Evolutionary conservation across 768 basidiomycete species (phyloP), one percentile per base, ranked within the genome.

Genomic region (Trametes villosa): DNA sequence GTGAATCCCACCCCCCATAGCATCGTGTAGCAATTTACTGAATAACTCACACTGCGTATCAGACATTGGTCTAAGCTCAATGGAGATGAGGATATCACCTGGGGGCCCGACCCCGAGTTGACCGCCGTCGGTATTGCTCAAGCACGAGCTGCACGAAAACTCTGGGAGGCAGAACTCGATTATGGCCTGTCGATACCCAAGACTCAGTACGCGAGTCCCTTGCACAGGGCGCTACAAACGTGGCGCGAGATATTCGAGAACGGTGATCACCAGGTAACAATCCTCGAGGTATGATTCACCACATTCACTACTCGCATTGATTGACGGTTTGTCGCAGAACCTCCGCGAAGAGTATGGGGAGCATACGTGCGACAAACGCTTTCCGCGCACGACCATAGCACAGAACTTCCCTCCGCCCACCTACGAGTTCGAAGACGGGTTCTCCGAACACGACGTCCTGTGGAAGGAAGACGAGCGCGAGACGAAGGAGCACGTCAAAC

Each of bases 71-170:
- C 86, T 2, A 86, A 80, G 65, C 68, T 86, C 9, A 73, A 88
- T 48, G 86, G 86, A 0, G 87, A 93, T 62, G 86, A 76, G 13
- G 81, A 88, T 53, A 72, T 90, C 4, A 74, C 73, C 1, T 93
- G 91, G 91, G 91, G 91, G 27, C 90, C 89, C 27, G 89, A 91
- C 68, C 83, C 89, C 9, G 74, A 81, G 29, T 80, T 92, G 26
- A 92, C 90, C 0, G 69, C 71, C 0, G 60, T 82, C 3, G 90
- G 90, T 1, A 75, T 82, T 41, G 64, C 70, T 0, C 88, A 91
- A 72, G 90, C 89, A 0, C 51, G 69, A 24, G 70, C 63, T 12
- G 83, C 78, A 4, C 75, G 77, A 26, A 53, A 63, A 0, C 76
- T 73, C 7, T 90, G 87, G 87, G 74, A 72, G 57, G 57, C 63